Evolutionary conservation across 2,329 filamentous ascomycete species (phyloP).

Genomic region (Capronia americana): DNA sequence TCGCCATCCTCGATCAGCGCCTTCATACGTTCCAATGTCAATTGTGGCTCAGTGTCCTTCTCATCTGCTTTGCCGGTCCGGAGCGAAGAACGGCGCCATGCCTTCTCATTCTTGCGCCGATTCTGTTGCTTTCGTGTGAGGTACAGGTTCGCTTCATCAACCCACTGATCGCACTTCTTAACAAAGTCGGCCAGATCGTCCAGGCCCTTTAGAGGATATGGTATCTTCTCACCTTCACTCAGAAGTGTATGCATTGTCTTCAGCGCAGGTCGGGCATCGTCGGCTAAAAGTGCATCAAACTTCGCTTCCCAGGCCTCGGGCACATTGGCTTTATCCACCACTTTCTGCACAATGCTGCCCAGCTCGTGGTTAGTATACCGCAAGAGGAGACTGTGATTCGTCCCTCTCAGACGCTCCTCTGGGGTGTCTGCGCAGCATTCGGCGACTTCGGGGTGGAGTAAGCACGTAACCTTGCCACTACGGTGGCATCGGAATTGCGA

Average conservation of each 20-base stretch:
- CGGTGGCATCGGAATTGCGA: slow-evolving; percentile 87
- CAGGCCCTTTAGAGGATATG: slow-evolving; percentile 83
- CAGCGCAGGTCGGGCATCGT: slow-evolving; percentile 81
- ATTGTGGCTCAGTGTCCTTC: slow-evolving; percentile 77
- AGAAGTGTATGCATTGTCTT: slow-evolving; percentile 84
- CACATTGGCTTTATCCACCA: slow-evolving; percentile 82
- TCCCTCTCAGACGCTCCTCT: slow-evolving; percentile 69
- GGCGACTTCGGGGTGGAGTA: slow-evolving; percentile 78
- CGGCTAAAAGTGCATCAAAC: slow-evolving; percentile 80
- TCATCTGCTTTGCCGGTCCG: slow-evolving; percentile 86
- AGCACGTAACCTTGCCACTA: slow-evolving; percentile 80
- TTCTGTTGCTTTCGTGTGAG: slow-evolving; percentile 98
- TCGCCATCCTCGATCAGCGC: slow-evolving; percentile 84
- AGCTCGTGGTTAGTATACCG: slow-evolving; percentile 78
- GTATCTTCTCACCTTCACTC: slow-evolving; percentile 94
- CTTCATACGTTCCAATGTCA: slow-evolving; percentile 83
- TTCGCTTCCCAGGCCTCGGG: slow-evolving; percentile 92
- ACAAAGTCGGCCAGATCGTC: slow-evolving; percentile 86
- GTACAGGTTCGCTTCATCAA: slow-evolving; percentile 95
- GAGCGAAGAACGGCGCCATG: slow-evolving; percentile 73
- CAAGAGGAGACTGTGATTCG: slow-evolving; percentile 76
- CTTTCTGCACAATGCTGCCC: slow-evolving; percentile 70
- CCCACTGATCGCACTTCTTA: slow-evolving; percentile 95
- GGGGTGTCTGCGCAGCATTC: slow-evolving; percentile 78
- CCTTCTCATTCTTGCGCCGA: slow-evolving; percentile 90